Conservation (phyloP, 768 basidiomycete genomes). For the Auricularia auricula-judae region DNA sequence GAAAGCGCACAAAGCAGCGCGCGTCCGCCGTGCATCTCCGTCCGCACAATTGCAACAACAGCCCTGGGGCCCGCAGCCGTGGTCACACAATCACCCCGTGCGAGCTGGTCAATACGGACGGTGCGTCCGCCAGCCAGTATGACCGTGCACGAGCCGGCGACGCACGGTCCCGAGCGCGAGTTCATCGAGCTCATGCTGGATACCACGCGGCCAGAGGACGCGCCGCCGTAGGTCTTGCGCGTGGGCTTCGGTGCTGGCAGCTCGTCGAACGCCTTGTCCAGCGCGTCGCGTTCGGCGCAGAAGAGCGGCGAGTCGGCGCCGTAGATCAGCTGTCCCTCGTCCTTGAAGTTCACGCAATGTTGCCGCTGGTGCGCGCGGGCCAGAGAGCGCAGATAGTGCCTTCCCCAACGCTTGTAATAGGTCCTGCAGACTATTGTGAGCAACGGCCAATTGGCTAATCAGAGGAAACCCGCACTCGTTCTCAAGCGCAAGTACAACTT, state of each 20-base stretch:
- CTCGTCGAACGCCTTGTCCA: constrained; percentile 10
- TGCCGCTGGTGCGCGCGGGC: constrained; percentile 11
- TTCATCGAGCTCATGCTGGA: constrained; percentile 8
- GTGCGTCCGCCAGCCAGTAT: neutral
- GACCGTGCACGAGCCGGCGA: constrained; percentile 5
- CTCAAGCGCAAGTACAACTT: constrained; percentile 7
- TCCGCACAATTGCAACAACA: constrained; percentile 3
- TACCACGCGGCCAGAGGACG: neutral
- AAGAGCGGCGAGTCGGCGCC: constrained; percentile 9
- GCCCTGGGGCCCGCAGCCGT: constrained; percentile 5
- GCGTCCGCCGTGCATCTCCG: neutral
- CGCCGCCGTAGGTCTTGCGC: neutral
- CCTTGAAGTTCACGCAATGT: constrained; percentile 12
- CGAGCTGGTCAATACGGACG: constrained; percentile 2
- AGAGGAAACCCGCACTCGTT: neutral
- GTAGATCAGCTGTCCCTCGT: constrained; percentile 8
- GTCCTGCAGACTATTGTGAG: neutral
- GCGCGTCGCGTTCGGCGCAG: constrained; percentile 5
- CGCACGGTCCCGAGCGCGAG: constrained; percentile 7
- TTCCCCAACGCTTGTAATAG: constrained; percentile 8
- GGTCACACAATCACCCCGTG: constrained; percentile 2
- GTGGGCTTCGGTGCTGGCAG: constrained; percentile 11
- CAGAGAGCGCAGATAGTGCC: constrained; percentile 10
- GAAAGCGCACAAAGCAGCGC: constrained; percentile 3
- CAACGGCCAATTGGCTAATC: neutral